These are phyloP conservation scores for Cryphonectria radicalis DNA, from an alignment of 2,329 filamentous ascomycete genomes.

Conservation along the genomic window DNA sequence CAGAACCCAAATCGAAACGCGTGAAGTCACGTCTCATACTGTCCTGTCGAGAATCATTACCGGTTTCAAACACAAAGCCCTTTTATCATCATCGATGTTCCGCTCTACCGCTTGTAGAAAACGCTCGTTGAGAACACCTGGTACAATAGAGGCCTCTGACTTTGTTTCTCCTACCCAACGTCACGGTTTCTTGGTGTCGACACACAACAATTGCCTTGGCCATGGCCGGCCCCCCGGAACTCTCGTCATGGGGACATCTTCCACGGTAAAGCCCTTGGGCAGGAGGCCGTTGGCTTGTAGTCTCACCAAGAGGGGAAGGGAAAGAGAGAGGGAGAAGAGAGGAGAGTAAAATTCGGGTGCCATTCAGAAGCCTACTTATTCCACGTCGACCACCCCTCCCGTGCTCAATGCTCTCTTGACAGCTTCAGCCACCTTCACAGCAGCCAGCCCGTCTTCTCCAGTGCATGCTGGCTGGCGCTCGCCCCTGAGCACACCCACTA, in stretches of 20 bases:
- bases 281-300: not conserved
- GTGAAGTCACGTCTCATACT: too few species aligned
- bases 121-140: slow-evolving; percentile 36
- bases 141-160: slow-evolving; percentile 42
- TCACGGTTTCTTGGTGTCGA: slow-evolving; percentile 41
- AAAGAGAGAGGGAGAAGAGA: too few species aligned
- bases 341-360: not conserved
- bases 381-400: slow-evolving; percentile 13
- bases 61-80: slow-evolving; percentile 38
- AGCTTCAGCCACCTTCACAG: slow-evolving; percentile 23
- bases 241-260: slow-evolving; percentile 36
- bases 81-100: slow-evolving; percentile 33
- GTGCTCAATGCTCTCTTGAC: slow-evolving; percentile 22
- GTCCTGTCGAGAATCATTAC: slow-evolving; percentile 29
- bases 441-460: slow-evolving; percentile 23
- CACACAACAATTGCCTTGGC: slow-evolving; percentile 55
- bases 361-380: not conserved
- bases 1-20: not conserved
- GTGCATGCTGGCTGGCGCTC: slow-evolving; percentile 16
- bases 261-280: slow-evolving; percentile 12
- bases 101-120: slow-evolving; percentile 42
- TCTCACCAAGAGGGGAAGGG: too few species aligned
- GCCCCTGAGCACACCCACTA: slow-evolving; percentile 14
- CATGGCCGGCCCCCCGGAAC: slow-evolving; percentile 63
- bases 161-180: slow-evolving; percentile 46